A percentile compares a stretch with the other conserved stretches of the same genome.
Conservation (phyloP, 2,329 filamentous ascomycete genomes). For the Fusarium gaditjirri region DNA sequence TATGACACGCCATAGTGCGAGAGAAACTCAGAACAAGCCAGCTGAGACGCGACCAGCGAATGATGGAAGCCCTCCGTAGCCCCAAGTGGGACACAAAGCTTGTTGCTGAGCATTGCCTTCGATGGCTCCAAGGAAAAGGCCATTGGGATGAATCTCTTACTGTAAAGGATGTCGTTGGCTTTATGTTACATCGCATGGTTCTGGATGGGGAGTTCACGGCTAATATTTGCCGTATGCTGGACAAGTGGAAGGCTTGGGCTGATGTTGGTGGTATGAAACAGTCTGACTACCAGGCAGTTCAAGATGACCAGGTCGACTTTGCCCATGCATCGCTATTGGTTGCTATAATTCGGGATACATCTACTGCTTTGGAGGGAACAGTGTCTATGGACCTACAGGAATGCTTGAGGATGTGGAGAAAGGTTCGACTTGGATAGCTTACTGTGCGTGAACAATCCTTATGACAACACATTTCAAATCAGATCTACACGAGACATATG, state of each 20-base stretch:
- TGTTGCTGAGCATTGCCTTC: constrained; percentile 57
- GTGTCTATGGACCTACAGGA: constrained; percentile 65
- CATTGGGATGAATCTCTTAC: constrained; percentile 41
- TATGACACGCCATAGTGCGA: constrained; percentile 49
- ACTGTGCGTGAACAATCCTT: no score
- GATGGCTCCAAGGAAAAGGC: constrained; percentile 54
- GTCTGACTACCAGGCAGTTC: constrained; percentile 55
- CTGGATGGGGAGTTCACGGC: constrained; percentile 57
- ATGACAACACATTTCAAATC: no score
- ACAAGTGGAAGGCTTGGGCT: constrained; percentile 65
- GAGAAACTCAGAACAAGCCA: constrained; percentile 52
- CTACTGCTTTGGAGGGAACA: constrained; percentile 58
- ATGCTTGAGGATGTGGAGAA: constrained; percentile 64
- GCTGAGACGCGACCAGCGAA: constrained; percentile 58
- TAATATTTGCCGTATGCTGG: constrained; percentile 57
- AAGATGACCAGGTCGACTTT: constrained; percentile 55
- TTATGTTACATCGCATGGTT: constrained; percentile 63
- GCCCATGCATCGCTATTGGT: constrained; percentile 60
- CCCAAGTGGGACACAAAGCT: constrained; percentile 62
- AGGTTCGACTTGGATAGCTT: constrained; percentile 56
- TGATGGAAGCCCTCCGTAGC: constrained; percentile 63
- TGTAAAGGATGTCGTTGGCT: constrained; percentile 57
- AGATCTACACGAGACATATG: no score
- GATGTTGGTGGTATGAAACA: constrained; percentile 65
- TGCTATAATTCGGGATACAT: constrained; percentile 59